Conservation (phyloP, 2,329 filamentous ascomycete genomes). For the Colletotrichum liaoningense region DNA sequence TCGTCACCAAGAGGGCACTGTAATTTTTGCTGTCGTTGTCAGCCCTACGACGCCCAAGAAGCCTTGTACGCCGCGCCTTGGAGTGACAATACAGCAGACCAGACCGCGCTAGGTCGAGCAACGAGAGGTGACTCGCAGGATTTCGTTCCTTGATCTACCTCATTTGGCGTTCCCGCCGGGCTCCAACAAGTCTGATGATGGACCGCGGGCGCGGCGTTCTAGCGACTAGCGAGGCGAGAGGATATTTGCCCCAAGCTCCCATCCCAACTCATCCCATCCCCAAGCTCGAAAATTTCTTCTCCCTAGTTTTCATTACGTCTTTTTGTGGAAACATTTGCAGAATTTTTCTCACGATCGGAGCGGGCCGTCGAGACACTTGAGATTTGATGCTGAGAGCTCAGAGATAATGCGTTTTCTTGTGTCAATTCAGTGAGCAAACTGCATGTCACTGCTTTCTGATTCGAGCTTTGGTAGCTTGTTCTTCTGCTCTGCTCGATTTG, state of each 20-base stretch:
- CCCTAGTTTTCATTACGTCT: slow-evolving; percentile 34
- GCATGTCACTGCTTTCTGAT: neutral
- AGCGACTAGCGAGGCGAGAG: slow-evolving; percentile 16
- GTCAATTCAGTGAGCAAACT: neutral
- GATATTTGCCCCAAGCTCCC: slow-evolving; percentile 15
- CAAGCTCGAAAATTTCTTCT: slow-evolving; percentile 1
- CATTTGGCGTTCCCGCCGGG: neutral
- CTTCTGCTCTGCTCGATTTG: too few relatives aligned
- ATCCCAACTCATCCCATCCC: slow-evolving; percentile 3
- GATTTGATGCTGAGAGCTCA: neutral
- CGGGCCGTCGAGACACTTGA: slow-evolving; percentile 20
- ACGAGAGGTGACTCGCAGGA: neutral
- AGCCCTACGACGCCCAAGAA: slow-evolving; percentile 27
- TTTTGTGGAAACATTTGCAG: slow-evolving; percentile 26
- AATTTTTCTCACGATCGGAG: slow-evolving; percentile 22
- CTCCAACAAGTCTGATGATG: slow-evolving; percentile 10
- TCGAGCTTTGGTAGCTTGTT: too few relatives aligned
- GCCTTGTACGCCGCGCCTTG: neutral
- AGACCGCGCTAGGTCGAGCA: slow-evolving; percentile 10
- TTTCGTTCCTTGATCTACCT: neutral
- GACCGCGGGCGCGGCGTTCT: neutral
- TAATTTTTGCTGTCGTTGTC: slow-evolving; percentile 7
- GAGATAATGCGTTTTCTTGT: neutral
- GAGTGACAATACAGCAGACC: neutral
- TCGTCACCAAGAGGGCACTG: too few relatives aligned